phyloP scores from a whole-genome alignment of 2,329 filamentous ascomycete genomes.

The Colletotrichum viniferum region DNA sequence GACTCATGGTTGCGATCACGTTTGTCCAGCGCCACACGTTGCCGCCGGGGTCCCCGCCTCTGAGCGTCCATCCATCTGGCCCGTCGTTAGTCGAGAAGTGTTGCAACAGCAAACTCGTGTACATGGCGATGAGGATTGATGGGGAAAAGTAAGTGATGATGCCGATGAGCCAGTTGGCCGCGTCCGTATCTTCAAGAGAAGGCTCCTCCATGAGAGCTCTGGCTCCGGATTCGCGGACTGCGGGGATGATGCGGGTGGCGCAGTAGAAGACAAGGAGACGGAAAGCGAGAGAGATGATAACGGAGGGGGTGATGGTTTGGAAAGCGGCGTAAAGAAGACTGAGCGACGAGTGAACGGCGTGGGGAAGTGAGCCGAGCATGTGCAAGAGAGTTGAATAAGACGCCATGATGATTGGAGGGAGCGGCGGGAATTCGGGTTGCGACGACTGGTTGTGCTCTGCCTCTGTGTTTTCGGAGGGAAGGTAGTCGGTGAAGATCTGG shows the following conservation, averaged over 20 bases:
- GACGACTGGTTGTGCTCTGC: conserved; percentile 52
- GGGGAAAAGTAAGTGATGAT: conserved; percentile 94
- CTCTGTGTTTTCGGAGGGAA: conserved; percentile 72
- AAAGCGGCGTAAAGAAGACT: conserved; percentile 90
- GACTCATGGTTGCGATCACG: conserved; percentile 81
- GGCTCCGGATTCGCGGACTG: conserved; percentile 85
- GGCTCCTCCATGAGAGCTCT: conserved; percentile 84
- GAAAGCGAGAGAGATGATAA: conserved; percentile 93
- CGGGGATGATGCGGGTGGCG: conserved; percentile 93
- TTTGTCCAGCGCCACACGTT: conserved; percentile 96
- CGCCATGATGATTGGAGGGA: conserved; percentile 97
- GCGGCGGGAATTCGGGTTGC: conserved; percentile 91
- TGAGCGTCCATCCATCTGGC: conserved; percentile 80
- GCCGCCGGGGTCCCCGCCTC: conserved; percentile 81
- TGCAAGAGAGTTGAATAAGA: conserved; percentile 93
- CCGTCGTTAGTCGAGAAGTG: conserved; percentile 84
- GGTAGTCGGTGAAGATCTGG: conserved; percentile 98
- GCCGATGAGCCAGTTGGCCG: conserved; percentile 78
- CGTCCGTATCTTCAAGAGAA: conserved; percentile 83
- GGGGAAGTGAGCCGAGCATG: conserved; percentile 81
- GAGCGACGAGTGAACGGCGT: conserved; percentile 81
- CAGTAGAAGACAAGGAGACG: conserved; percentile 95
- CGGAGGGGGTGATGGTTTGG: conserved; percentile 92
- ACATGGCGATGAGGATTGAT: conserved; percentile 92
- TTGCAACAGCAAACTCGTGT: conserved; percentile 93